Percentiles rank a stretch among this genome's conserved stretches.
Evolutionary conservation across 352 stramenopile genomes (phyloP).

Genomic region (Bremia lactucae): DNA sequence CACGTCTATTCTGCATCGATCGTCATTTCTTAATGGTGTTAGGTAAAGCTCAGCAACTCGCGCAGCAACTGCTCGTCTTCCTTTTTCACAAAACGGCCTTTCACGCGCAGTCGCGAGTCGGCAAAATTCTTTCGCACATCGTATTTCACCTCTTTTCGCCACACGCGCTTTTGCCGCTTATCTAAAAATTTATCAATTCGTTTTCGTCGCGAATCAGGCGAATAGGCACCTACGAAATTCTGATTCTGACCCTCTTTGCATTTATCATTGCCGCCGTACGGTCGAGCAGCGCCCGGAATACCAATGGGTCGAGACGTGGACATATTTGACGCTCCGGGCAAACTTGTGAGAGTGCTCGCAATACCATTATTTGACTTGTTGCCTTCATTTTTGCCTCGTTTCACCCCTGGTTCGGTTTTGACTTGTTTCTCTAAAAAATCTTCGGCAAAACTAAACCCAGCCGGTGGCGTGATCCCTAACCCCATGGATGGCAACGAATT

Average conservation of each 20-base stretch:
- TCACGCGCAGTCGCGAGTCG: conserved; percentile 92
- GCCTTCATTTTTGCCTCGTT: conserved; percentile 22
- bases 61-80: conserved; percentile 90
- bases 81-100: conserved; percentile 96
- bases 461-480: conserved; percentile 71
- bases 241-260: conserved; percentile 58
- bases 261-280: conserved; percentile 33
- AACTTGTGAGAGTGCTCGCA: background rate
- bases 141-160: conserved; percentile 94
- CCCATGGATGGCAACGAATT: conserved; percentile 84
- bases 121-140: conserved; percentile 98
- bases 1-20: too few relatives aligned
- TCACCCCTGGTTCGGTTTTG: conserved; percentile 36
- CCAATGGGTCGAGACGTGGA: conserved; percentile 73
- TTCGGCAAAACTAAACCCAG: conserved; percentile 76
- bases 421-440: conserved; percentile 77
- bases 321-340: conserved; percentile 20
- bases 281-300: conserved; percentile 49
- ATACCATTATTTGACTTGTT: conserved; percentile 7
- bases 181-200: conserved; percentile 91
- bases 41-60: conserved; percentile 77
- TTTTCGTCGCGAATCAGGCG: conserved; percentile 86
- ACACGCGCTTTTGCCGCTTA: conserved; percentile 93
- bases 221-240: conserved; percentile 91
- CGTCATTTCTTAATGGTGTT: too few relatives aligned